phyloP scores from a whole-genome alignment of 805 yeast species.

The Candida nonsorbophila region DNA sequence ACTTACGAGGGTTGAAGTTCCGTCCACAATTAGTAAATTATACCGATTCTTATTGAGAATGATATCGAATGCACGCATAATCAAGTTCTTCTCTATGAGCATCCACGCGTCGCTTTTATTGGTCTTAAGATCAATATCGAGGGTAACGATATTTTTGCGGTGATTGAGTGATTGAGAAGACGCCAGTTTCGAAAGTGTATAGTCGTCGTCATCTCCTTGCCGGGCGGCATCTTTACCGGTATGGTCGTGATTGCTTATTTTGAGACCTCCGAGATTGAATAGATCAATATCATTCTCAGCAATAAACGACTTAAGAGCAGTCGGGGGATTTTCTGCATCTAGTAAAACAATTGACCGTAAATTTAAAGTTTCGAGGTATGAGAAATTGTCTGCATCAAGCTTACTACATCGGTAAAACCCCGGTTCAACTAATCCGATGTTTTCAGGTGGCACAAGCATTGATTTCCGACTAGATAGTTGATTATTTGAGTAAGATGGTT shows the following conservation, averaged over 20 bases:
- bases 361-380: constrained; percentile 70
- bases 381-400: constrained; percentile 68
- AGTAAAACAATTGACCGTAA: constrained; percentile 66
- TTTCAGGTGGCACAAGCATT: constrained; percentile 91
- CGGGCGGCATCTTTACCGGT: constrained; percentile 15
- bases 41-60: constrained; percentile 59
- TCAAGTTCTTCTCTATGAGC: constrained; percentile 62
- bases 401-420: constrained; percentile 79
- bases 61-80: constrained; percentile 61
- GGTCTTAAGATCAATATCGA: constrained; percentile 14
- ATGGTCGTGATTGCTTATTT: constrained; percentile 32
- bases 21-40: constrained; percentile 72
- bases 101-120: constrained; percentile 60
- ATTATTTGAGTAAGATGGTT: constrained; percentile 1
- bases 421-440: constrained; percentile 85
- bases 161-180: constrained; percentile 2
- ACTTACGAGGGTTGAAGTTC: constrained; percentile 76
- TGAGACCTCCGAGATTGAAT: constrained; percentile 39
- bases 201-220: constrained; percentile 13
- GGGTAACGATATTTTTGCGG: not conserved
- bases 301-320: constrained; percentile 62
- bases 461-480: not conserved
- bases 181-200: constrained; percentile 2
- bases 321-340: constrained; percentile 82
- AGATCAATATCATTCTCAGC: constrained; percentile 51